A percentile compares a stretch with the other conserved stretches of the same genome.
phyloP scores from a whole-genome alignment of 2,329 filamentous ascomycete species.

The Xylariaceae sp. region DNA sequence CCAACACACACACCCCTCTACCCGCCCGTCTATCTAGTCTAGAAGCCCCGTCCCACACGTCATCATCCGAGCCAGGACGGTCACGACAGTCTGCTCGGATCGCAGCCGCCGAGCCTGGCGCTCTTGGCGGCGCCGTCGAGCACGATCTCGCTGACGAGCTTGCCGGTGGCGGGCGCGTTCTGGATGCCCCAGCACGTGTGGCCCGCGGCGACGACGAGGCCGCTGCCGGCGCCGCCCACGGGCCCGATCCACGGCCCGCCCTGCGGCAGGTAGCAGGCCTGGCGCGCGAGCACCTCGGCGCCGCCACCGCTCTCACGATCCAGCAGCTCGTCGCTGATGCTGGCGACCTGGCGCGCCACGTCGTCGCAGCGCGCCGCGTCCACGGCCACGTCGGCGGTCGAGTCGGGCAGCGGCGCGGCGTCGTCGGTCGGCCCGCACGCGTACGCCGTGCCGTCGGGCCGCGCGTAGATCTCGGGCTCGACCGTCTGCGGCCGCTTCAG shows the following conservation, averaged over 20 bases:
- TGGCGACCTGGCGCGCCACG: constrained; percentile 55
- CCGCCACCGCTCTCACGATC: constrained; percentile 36
- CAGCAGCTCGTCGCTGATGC: constrained; percentile 44
- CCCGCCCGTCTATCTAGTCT: neutral
- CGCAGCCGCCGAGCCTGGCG: constrained; percentile 46
- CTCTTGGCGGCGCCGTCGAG: constrained; percentile 54
- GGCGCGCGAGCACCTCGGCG: constrained; percentile 51
- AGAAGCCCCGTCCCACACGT: constrained; percentile 3
- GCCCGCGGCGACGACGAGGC: constrained; percentile 61
- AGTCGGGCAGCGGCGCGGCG: constrained; percentile 51
- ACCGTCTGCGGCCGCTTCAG: constrained; percentile 35
- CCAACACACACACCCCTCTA: neutral
- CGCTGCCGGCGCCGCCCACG: constrained; percentile 53
- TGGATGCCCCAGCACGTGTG: constrained; percentile 82
- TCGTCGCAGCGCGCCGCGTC: constrained; percentile 60
- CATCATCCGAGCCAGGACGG: constrained; percentile 1
- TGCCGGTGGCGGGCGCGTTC: constrained; percentile 66
- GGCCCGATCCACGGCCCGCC: constrained; percentile 63
- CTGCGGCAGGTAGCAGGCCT: constrained; percentile 72
- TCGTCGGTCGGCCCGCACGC: constrained; percentile 64
- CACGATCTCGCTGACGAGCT: constrained; percentile 56
- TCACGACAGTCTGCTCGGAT: constrained; percentile 41
- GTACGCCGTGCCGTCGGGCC: constrained; percentile 68
- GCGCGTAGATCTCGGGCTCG: constrained; percentile 69
- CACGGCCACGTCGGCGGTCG: constrained; percentile 56